Conservation (phyloP, 805 yeast species). For the Metschnikowia borealis region DNA sequence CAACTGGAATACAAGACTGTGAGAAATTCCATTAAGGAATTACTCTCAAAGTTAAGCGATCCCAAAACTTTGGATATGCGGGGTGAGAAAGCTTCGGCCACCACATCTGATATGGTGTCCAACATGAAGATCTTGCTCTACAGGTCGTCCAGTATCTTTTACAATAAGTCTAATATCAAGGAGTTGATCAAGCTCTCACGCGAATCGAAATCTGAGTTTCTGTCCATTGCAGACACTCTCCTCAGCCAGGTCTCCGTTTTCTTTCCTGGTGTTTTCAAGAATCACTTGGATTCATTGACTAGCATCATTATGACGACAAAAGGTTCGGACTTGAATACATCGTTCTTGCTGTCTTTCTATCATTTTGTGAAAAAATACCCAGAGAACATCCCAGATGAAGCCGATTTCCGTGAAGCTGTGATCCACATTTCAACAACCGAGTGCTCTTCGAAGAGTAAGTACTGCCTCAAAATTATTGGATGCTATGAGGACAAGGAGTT, state of each 20-base stretch:
- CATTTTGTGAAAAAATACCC: slow-evolving; percentile 53
- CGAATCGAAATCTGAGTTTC: slow-evolving; percentile 27
- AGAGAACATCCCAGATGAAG: slow-evolving; percentile 44
- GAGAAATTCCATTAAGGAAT: slow-evolving; percentile 58
- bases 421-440: slow-evolving; percentile 48
- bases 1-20: slow-evolving; percentile 60
- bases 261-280: slow-evolving; percentile 61
- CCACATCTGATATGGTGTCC: slow-evolving; percentile 47
- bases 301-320: slow-evolving; percentile 28
- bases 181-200: slow-evolving; percentile 47
- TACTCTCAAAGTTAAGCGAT: slow-evolving; percentile 53
- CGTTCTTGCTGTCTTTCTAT: slow-evolving; percentile 50
- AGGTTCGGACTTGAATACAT: slow-evolving; percentile 5
- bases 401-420: slow-evolving; percentile 43
- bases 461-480: slow-evolving; percentile 56
- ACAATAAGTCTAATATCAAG: slow-evolving; percentile 61
- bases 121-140: slow-evolving; percentile 57
- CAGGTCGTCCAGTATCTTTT: slow-evolving; percentile 57
- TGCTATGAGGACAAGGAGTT: slow-evolving; percentile 42
- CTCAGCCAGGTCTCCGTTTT: slow-evolving; percentile 56
- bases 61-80: slow-evolving; percentile 40
- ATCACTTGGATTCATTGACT: slow-evolving; percentile 51
- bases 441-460: slow-evolving; percentile 57
- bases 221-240: slow-evolving; percentile 45
- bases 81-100: slow-evolving; percentile 26